Conservation (phyloP, 1,139 yeast species). For the Pichia sp. region DNA sequence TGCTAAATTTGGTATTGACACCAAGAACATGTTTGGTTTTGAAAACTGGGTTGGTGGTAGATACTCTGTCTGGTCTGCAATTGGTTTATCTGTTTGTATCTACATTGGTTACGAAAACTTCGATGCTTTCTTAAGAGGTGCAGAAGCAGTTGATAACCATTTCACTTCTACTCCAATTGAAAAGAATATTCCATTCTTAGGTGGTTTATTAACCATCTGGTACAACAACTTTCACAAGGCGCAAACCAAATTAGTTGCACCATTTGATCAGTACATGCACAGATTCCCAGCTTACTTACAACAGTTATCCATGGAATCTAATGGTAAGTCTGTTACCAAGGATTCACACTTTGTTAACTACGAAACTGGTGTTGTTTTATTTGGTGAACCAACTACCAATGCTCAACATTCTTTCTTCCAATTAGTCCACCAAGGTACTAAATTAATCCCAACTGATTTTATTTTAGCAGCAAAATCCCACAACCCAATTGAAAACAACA, state of each 20-base stretch:
- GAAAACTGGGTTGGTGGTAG: constrained; percentile 99
- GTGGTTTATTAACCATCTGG: constrained; percentile 94
- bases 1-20: constrained; percentile 89
- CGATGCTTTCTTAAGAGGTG: constrained; percentile 87
- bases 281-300: constrained; percentile 99
- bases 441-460: constrained; percentile 93
- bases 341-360: constrained; percentile 85
- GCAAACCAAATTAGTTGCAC: constrained; percentile 96
- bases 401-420: constrained; percentile 99
- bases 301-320: constrained; percentile 97
- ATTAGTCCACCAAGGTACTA: constrained; percentile 97
- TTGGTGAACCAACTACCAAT: constrained; percentile 98
- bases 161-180: constrained; percentile 78
- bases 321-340: constrained; percentile 95
- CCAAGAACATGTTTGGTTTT: constrained; percentile 96
- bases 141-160: constrained; percentile 93
- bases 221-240: constrained; percentile 97
- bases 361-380: constrained; percentile 90
- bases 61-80: constrained; percentile 98
- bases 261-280: constrained; percentile 97
- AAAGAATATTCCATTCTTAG: constrained; percentile 85
- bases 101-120: constrained; percentile 95
- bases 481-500: constrained; percentile 90
- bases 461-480: constrained; percentile 96
- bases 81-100: constrained; percentile 90